phyloP scores from a whole-genome alignment of 2,329 filamentous ascomycete genomes.

The Cryphonectria carpinicola region DNA sequence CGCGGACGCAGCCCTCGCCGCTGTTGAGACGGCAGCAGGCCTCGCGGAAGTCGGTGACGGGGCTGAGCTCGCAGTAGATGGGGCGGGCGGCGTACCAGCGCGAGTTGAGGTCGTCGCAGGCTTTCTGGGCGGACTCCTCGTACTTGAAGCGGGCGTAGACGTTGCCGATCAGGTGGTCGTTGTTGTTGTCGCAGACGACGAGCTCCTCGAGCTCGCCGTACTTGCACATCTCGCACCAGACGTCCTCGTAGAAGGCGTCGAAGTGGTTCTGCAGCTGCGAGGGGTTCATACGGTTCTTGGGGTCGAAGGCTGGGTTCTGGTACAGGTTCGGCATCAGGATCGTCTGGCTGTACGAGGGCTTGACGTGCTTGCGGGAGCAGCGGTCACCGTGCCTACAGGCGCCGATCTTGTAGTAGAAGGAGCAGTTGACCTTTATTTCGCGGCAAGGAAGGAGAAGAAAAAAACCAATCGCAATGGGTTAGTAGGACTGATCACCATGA shows the following conservation, averaged over 20 bases:
- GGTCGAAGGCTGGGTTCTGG: conserved; percentile 97
- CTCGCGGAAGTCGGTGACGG: conserved; percentile 97
- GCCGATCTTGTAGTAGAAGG: conserved; percentile 99
- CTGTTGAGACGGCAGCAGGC: conserved; percentile 94
- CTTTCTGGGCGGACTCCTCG: conserved; percentile 91
- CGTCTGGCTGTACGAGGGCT: conserved; percentile 96
- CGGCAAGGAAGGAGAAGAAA: neutral
- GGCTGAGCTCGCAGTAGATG: conserved; percentile 96
- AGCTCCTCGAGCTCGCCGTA: conserved; percentile 97
- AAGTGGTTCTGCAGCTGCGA: conserved; percentile 98
- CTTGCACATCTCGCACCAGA: conserved; percentile 99
- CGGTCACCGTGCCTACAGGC: conserved; percentile 98
- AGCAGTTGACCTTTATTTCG: conserved; percentile 78
- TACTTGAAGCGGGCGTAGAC: conserved; percentile 99
- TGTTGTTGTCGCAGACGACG: conserved; percentile 99
- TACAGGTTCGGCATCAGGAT: conserved; percentile 98
- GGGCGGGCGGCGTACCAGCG: conserved; percentile 97
- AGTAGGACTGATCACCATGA: conserved; percentile 26
- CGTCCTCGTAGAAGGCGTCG: conserved; percentile 99
- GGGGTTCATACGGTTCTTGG: conserved; percentile 95
- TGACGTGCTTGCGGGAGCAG: conserved; percentile 98
- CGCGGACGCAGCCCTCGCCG: conserved; percentile 92
- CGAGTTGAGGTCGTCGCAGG: conserved; percentile 90
- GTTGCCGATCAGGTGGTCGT: conserved; percentile 98
- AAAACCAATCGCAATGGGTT: conserved; percentile 11